Evolutionary conservation across 2,329 filamentous ascomycete species (phyloP).

Genomic region (Pseudogymnoascus sp.): DNA sequence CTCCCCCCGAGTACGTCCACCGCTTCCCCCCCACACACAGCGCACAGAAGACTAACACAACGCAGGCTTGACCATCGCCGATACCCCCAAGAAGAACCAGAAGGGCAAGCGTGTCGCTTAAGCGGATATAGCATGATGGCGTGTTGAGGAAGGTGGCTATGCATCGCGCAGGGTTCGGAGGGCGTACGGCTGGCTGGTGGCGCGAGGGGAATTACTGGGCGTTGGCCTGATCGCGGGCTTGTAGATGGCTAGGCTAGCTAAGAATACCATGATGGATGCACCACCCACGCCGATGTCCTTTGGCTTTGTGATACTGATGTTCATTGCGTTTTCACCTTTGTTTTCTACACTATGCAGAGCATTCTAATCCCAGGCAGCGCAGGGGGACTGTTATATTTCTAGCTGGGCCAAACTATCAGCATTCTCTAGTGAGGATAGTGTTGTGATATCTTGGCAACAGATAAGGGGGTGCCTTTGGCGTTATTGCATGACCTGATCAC

Average conservation of each 20-base stretch:
- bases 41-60: conserved; percentile 14
- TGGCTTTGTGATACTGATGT: not conserved
- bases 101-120: conserved; percentile 30
- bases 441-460: not conserved
- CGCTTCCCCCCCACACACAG: conserved; percentile 29
- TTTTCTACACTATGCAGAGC: not conserved
- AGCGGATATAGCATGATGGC: conserved; percentile 11
- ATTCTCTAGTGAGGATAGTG: not conserved
- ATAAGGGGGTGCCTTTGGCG: not conserved
- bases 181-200: conserved; percentile 3
- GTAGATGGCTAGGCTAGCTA: conserved; percentile 9
- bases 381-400: not conserved
- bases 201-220: conserved; percentile 1
- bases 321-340: not conserved
- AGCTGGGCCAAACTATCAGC: not conserved
- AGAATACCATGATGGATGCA: conserved; percentile 10
- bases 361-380: not conserved
- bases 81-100: conserved; percentile 54
- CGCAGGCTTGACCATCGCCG: conserved; percentile 49
- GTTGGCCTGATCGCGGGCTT: conserved; percentile 8
- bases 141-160: conserved; percentile 4
- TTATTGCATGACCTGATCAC: not conserved
- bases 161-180: conserved; percentile 2
- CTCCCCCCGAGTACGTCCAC: conserved; percentile 80
- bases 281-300: not conserved